Base-by-base conservation (phyloP, 768 basidiomycete species). In the Melanogaster broomeanus region DNA sequence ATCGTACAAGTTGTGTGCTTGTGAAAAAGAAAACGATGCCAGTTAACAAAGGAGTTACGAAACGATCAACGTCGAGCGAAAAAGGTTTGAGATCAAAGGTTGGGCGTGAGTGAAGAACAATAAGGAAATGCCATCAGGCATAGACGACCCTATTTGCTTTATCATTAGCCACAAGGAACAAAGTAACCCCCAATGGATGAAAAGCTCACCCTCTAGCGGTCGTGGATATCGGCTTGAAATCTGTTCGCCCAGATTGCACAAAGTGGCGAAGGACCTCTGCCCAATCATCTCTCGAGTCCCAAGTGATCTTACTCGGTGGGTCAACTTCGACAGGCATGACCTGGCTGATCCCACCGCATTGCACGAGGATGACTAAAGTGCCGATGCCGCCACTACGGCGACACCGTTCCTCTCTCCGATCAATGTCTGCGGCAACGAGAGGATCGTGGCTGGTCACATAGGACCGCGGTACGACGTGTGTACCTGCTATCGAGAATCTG, bases 241-340 rank as follows among this genome's bases (percentile, higher is more conserved):
- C 88, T 16, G 82, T 83, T 42, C 87, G 80, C 25, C 87, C 89
- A 18, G 76, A 74, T 51, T 85, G 83, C 50, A 89, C 83, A 61
- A 86, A 90, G 70, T 88, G 83, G 31, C 77, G 72, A 41, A 91
- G 79, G 28, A 87, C 82, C 18, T 77, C 74, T 6, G 73, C 68
- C 89, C 89, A 92, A 67, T 92, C 89, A 11, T 83, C 83, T 48
- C 88, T 76, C 18, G 69, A 59, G 64, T 90, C 88, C 90, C 89
- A 91, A 30, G 82, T 74, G 61, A 90, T 89, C 60, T 83, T 87
- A 51, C 78, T 72, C 1, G 87, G 89, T 7, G 86, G 81, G 66
- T 92, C 90, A 45, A 91, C 85, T 64, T 92, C 90, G 56, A 91
- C 87, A 28, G 90, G 90, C 85, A 91, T 88, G 56, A 92, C 88